Evolutionary conservation across 2,329 filamentous ascomycete genomes (phyloP), one percentile per base, ranked within the genome.

Genomic region (Bimuria novae-zelandiae): DNA sequence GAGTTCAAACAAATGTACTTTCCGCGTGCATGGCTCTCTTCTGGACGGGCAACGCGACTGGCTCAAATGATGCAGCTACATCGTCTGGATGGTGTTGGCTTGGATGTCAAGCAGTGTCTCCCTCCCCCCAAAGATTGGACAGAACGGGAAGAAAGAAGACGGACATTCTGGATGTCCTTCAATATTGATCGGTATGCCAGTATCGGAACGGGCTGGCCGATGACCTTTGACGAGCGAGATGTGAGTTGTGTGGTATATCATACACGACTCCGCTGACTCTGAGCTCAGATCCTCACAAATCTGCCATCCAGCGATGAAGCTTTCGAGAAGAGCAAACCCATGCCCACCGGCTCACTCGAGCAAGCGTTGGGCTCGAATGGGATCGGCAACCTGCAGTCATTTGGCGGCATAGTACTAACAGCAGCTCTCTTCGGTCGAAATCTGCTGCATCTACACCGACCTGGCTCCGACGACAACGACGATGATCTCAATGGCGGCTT

Each of bases 1-100:
- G 94, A 99, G 73, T 97, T 97, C 79, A 96, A 93, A 76, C 89
- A 90, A 82, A 96, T 97, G 90, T 95, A 92, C 72, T 97, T 97
- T 64, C 93, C 94, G 1, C 82, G 94, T 60, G 94, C 94, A 0
- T 97, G 94, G 94, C 85, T 96, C 77, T 97, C 90, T 62, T 88
- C 90, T 2, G 94, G 93, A 19, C 82, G 89, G 56, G 89, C 89
- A 4, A 84, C 88, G n/a, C 84, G 93, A 45, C 75, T 97, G 49
- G 84, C 85, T 45, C 88, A 96, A 67, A 97, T 97, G 93, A 91
- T 96, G 78, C 91, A 93, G 7, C 77, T 97, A 30, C 91, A 97
- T 73, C 86, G 92, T 55, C 74, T 97, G 43, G 94, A 97, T 68
- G 90, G 91, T 4, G 75, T 77, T 3, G 90, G 89, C 0, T 74